phyloP scores from a whole-genome alignment of 495 filamentous ascomycete genomes.

The Penicillium canariense region DNA sequence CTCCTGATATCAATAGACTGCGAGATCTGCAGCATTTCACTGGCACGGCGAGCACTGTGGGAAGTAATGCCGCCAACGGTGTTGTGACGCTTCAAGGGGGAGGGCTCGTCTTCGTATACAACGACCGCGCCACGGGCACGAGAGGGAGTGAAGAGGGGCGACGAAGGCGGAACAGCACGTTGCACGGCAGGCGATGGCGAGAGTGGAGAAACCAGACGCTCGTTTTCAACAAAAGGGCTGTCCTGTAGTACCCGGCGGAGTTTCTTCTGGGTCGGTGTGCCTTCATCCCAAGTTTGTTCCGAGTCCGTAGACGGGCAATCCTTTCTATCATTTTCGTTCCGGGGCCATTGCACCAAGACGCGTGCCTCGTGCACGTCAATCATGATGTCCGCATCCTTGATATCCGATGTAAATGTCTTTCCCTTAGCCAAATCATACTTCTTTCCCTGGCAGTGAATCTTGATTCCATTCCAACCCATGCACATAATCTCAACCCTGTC shows the following conservation, averaged over 20 bases:
- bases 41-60: constrained; percentile 27
- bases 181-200: constrained; percentile 68
- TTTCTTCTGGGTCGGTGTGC: constrained; percentile 37
- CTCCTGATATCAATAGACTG: constrained; percentile 57
- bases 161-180: constrained; percentile 43
- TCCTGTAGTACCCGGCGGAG: constrained; percentile 39
- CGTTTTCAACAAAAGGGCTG: constrained; percentile 65
- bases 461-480: constrained; percentile 93
- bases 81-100: constrained; percentile 37
- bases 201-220: constrained; percentile 64
- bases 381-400: constrained; percentile 88
- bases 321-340: constrained; percentile 49
- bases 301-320: constrained; percentile 59
- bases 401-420: constrained; percentile 87
- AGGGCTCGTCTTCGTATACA: constrained; percentile 60
- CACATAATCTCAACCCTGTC: constrained; percentile 82
- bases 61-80: constrained; percentile 26
- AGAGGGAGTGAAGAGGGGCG: constrained; percentile 38
- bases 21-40: constrained; percentile 36
- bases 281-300: constrained; percentile 68
- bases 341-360: constrained; percentile 85
- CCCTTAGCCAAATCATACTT: constrained; percentile 84
- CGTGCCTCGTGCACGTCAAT: constrained; percentile 91
- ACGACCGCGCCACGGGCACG: constrained; percentile 50
- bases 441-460: constrained; percentile 86